Evolutionary conservation across 305 asterid species (phyloP), one percentile per base, ranked within the genome.

Genomic region (Salvia sclarea): DNA sequence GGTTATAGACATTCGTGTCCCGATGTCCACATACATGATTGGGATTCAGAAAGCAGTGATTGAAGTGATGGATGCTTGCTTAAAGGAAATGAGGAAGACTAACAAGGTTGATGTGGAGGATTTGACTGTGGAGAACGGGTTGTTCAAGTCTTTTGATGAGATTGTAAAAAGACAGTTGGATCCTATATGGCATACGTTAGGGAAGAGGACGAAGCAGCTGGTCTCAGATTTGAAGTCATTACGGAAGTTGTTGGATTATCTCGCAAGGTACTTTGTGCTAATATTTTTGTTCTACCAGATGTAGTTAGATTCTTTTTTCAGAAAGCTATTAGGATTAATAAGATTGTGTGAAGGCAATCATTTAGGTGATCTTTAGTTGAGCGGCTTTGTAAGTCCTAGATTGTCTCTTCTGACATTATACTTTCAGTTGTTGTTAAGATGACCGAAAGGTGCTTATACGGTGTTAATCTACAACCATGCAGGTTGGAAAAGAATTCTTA

Each of bases 111-210:
- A 93, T 50, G 88, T 93, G 71, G 98, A 90, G 56, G 98, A 91
- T 78, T 83, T 93, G 82, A 91, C 97, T 0, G 96, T 93, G 79
- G 97, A 93, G 82, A 93, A 86, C 58, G 96, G 96, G 56, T 75
- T 93, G 85, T 93, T 93, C 84, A 93, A 93, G 92, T 91, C 97
- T 40, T 93, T 93, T 64, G 98, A 93, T 81, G 97, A 93, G 91
- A 88, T 93, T 78, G 72, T 93, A 33, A 84, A 92, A 76, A 86
- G 88, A 73, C 98, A 93, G 74, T 80, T 93, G 81, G 97, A 93
- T 77, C 98, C 98, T 61, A 93, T 91, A 75, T 93, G 98, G 98
- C 98, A 93, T 77, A 93, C 96, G 48, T 64, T 93, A 64, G 97
- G 97, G 82, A 88, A 86, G 89, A 86, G 88, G 69, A 93, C 98